Evolutionary conservation across 768 basidiomycete genomes (phyloP).

Genomic region (Naganishia vishniacii): DNA sequence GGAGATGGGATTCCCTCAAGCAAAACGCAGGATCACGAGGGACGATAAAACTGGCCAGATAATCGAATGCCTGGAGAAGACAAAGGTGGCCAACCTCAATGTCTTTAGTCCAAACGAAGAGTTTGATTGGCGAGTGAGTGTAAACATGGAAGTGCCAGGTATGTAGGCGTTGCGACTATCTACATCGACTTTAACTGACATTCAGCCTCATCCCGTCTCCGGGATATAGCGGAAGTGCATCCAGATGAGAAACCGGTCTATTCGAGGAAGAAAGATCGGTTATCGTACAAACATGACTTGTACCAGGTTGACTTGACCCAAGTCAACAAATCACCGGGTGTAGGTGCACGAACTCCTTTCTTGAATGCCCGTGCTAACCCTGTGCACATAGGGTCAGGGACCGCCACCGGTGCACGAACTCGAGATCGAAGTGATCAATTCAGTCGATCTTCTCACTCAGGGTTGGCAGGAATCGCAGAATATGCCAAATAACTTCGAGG

Average conservation of each 20-base stretch:
- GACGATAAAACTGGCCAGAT: constrained; percentile 70
- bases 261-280: constrained; percentile 69
- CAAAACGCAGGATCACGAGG: constrained; percentile 75
- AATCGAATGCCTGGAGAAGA: constrained; percentile 67
- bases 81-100: constrained; percentile 79
- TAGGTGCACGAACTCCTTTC: too few relatives aligned
- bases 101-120: constrained; percentile 71
- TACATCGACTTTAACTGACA: too few relatives aligned
- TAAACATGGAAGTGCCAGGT: constrained; percentile 87
- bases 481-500: constrained; percentile 75
- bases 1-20: constrained; percentile 45
- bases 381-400: constrained; percentile 49
- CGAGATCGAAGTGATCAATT: constrained; percentile 73
- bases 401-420: constrained; percentile 72
- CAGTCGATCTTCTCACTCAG: constrained; percentile 61
- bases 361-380: too few relatives aligned
- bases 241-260: constrained; percentile 24
- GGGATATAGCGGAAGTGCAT: constrained; percentile 40
- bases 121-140: constrained; percentile 89
- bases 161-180: constrained; percentile 44
- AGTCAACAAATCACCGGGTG: constrained; percentile 57
- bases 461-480: constrained; percentile 60
- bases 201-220: too few relatives aligned
- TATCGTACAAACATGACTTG: constrained; percentile 90
- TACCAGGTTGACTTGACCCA: constrained; percentile 91